Evolutionary conservation across 2,329 filamentous ascomycete genomes (phyloP).

Genomic region (Botryotinia globosa): DNA sequence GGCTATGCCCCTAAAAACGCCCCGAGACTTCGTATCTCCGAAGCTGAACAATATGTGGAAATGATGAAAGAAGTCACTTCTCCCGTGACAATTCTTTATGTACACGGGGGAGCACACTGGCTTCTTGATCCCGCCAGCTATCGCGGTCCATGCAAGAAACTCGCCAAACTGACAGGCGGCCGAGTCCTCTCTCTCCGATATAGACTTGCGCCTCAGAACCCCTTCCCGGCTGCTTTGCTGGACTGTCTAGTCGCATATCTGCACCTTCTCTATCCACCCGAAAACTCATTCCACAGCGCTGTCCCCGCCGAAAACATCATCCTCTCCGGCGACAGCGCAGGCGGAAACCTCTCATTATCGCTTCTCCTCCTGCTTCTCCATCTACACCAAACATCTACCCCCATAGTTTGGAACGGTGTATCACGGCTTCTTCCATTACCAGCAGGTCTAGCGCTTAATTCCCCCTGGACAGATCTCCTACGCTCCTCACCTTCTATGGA

Average conservation of each 20-base stretch:
- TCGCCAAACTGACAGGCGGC: slow-evolving; percentile 67
- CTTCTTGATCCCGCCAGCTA: slow-evolving; percentile 69
- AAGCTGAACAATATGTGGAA: slow-evolving; percentile 61
- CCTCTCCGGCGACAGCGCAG: slow-evolving; percentile 69
- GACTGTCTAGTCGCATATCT: slow-evolving; percentile 73
- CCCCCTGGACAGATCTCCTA: slow-evolving; percentile 70
- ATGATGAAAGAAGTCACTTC: slow-evolving; percentile 66
- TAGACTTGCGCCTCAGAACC: slow-evolving; percentile 68
- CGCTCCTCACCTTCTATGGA: slow-evolving; percentile 57
- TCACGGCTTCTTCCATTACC: slow-evolving; percentile 59
- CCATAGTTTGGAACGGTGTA: slow-evolving; percentile 61
- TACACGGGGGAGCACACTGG: slow-evolving; percentile 75
- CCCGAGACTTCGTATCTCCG: slow-evolving; percentile 54
- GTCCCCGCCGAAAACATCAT: slow-evolving; percentile 66
- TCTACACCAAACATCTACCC: slow-evolving; percentile 51
- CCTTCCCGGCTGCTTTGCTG: slow-evolving; percentile 71
- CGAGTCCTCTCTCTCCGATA: slow-evolving; percentile 66
- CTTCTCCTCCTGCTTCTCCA: slow-evolving; percentile 69
- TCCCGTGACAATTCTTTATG: slow-evolving; percentile 65
- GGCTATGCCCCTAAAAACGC: slow-evolving; percentile 50
- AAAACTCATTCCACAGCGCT: slow-evolving; percentile 52
- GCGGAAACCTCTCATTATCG: slow-evolving; percentile 66
- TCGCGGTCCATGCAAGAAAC: slow-evolving; percentile 53
- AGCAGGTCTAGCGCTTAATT: slow-evolving; percentile 59
- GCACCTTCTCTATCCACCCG: slow-evolving; percentile 48